phyloP scores from a whole-genome alignment of 208 protist genomes.

The Leptomonas pyrrhocoris region DNA sequence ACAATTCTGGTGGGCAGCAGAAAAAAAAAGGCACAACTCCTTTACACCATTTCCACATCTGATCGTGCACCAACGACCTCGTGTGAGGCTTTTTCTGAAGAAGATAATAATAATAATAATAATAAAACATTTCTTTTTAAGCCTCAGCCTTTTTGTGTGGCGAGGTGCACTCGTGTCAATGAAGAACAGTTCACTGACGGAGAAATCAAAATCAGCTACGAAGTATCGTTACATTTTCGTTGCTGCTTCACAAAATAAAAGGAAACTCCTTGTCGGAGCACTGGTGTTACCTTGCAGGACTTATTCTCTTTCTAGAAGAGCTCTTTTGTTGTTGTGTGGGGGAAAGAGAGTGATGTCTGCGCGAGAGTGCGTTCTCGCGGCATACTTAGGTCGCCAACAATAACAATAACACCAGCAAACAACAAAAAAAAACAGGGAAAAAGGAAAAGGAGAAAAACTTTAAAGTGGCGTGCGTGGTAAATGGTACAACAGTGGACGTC shows the following conservation, averaged over 20 bases:
- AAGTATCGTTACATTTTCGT: too few species aligned
- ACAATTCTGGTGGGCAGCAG: not conserved
- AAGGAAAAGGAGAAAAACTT: conserved; percentile 4
- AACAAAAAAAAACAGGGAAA: conserved; percentile 10
- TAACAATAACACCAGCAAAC: conserved; percentile 1
- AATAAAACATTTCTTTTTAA: too few species aligned
- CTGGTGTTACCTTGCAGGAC: not conserved
- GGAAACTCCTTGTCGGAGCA: not conserved
- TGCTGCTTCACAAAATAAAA: not conserved
- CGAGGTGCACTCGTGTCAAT: too few species aligned
- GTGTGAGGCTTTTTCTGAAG: too few species aligned
- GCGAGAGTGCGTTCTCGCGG: conserved; percentile 4
- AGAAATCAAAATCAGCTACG: too few species aligned
- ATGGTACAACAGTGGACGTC: conserved; percentile 5
- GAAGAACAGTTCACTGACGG: too few species aligned
- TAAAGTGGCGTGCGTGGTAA: not conserved
- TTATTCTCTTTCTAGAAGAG: too few species aligned
- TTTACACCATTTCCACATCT: too few species aligned
- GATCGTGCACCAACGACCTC: too few species aligned
- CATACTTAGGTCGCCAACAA: not conserved
- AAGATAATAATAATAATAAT: too few species aligned
- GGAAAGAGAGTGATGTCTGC: not conserved
- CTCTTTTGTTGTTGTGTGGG: not conserved
- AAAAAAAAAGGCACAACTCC: not conserved
- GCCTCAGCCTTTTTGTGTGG: too few species aligned